A percentile compares a stretch with the other conserved stretches of the same genome.
These are phyloP conservation scores for Mucor piriformis DNA, from an alignment of 371 early-diverging fungal species.

Conservation along the genomic window DNA sequence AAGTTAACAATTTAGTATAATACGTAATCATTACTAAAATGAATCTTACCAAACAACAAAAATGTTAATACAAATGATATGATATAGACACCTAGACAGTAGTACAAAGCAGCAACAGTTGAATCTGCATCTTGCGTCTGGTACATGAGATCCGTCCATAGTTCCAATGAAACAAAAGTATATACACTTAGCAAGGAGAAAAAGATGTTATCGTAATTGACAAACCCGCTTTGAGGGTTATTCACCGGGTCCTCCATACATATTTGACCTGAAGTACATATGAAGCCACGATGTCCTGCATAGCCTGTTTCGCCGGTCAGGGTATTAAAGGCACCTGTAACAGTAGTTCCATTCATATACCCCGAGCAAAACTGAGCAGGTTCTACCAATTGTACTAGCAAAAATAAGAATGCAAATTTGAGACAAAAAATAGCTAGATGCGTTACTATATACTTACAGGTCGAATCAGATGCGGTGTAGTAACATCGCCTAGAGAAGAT, in stretches of 20 bases:
- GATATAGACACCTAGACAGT: slow-evolving; percentile 56
- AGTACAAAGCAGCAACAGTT: slow-evolving; percentile 48
- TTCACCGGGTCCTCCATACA: slow-evolving; percentile 50
- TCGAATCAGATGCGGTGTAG: slow-evolving; percentile 19
- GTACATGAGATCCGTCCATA: slow-evolving; percentile 64
- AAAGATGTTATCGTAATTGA: slow-evolving; percentile 59
- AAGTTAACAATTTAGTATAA: background rate
- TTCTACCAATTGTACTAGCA: slow-evolving; percentile 42
- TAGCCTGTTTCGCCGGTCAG: slow-evolving; percentile 38
- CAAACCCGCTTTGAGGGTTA: slow-evolving; percentile 50
- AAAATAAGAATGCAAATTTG: background rate
- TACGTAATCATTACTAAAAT: background rate
- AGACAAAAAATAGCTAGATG: background rate
- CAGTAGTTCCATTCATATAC: slow-evolving; percentile 48
- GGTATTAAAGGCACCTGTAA: slow-evolving; percentile 45
- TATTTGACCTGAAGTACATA: slow-evolving; percentile 49
- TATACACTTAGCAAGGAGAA: slow-evolving; percentile 54
- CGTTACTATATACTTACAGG: slow-evolving; percentile 29
- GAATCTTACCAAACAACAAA: slow-evolving; percentile 58
- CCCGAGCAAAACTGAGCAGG: slow-evolving; percentile 61
- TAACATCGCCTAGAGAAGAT: slow-evolving; percentile 56
- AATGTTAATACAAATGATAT: slow-evolving; percentile 59
- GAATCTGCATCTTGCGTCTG: slow-evolving; percentile 60
- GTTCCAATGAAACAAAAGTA: slow-evolving; percentile 58
- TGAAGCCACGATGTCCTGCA: slow-evolving; percentile 35